Conservation (phyloP, 2,329 filamentous ascomycete species). For the Aspergillus quadricinctus region DNA sequence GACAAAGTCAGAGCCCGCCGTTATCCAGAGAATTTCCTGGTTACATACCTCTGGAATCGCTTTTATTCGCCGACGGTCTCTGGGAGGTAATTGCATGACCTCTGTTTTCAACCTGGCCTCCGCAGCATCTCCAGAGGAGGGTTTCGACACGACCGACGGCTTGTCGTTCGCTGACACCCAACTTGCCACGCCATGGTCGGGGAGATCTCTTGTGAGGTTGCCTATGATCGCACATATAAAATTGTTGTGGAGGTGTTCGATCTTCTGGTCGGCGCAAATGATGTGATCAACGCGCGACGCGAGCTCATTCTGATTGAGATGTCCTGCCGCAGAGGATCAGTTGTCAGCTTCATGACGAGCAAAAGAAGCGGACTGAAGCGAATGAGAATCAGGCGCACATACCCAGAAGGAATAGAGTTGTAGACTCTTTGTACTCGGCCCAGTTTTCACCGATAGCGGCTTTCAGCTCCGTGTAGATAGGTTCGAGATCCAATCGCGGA, state of each 20-base stretch:
- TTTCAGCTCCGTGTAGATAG: slow-evolving; percentile 59
- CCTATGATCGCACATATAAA: slow-evolving; percentile 56
- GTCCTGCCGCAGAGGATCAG: slow-evolving; percentile 38
- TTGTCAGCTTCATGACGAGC: slow-evolving; percentile 13
- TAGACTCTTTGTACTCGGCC: slow-evolving; percentile 56
- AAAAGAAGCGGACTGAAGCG: background rate
- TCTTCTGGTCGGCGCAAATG: slow-evolving; percentile 49
- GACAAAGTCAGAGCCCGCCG: slow-evolving; percentile 5
- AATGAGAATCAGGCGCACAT: slow-evolving; percentile 13
- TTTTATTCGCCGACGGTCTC: slow-evolving; percentile 58
- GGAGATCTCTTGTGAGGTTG: slow-evolving; percentile 57
- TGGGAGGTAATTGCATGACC: slow-evolving; percentile 58
- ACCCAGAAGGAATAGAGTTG: slow-evolving; percentile 57
- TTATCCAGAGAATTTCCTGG: background rate
- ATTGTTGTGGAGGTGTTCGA: slow-evolving; percentile 59
- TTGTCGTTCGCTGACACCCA: slow-evolving; percentile 61
- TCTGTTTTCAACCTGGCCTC: slow-evolving; percentile 62
- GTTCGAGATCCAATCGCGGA: slow-evolving; percentile 60
- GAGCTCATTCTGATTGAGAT: slow-evolving; percentile 59
- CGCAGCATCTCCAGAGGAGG: slow-evolving; percentile 54
- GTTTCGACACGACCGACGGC: slow-evolving; percentile 45
- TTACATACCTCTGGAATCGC: slow-evolving; percentile 46
- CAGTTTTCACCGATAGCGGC: slow-evolving; percentile 56
- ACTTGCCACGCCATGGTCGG: slow-evolving; percentile 58
- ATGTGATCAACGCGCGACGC: slow-evolving; percentile 53